Evolutionary conservation across 768 basidiomycete genomes (phyloP).

Genomic region (Mrakia frigida): DNA sequence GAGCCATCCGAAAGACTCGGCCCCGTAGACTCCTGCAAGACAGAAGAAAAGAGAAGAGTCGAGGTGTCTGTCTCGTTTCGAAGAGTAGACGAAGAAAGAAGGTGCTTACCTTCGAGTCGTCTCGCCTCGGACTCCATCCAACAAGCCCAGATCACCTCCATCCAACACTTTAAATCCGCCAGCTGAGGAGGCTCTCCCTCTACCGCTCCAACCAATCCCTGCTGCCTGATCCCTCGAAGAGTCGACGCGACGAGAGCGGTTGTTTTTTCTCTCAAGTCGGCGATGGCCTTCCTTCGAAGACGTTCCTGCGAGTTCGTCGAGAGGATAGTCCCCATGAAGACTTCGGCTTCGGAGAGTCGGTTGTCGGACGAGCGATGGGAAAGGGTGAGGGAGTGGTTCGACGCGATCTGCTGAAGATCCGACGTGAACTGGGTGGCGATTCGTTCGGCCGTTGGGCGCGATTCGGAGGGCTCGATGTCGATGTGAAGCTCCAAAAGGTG

Average conservation of each 20-base stretch:
- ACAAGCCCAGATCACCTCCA: not conserved
- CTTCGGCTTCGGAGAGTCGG: slow-evolving; percentile 6
- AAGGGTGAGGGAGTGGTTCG: not conserved
- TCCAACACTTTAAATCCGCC: not conserved
- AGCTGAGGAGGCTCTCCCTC: not conserved
- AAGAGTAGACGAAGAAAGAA: no score
- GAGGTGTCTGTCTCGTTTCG: no score
- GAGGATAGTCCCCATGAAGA: not conserved
- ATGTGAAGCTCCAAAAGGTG: not conserved
- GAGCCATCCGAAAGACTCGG: not conserved
- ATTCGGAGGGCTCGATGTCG: not conserved
- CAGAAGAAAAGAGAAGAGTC: no score
- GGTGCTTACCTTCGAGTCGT: not conserved
- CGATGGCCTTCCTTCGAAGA: not conserved
- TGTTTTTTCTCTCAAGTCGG: not conserved
- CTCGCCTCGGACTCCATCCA: not conserved
- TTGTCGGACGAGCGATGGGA: not conserved
- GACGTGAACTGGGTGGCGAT: not conserved
- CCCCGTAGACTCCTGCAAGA: not conserved
- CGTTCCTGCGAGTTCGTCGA: not conserved
- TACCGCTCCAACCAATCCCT: not conserved
- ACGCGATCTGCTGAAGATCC: not conserved
- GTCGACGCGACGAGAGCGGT: not conserved
- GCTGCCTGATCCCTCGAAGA: not conserved
- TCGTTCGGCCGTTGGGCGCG: not conserved